Evolutionary conservation across 108 stramenopile genomes (phyloP), one percentile per base, ranked within the genome.

Genomic region (Mediolabrus comicus): DNA sequence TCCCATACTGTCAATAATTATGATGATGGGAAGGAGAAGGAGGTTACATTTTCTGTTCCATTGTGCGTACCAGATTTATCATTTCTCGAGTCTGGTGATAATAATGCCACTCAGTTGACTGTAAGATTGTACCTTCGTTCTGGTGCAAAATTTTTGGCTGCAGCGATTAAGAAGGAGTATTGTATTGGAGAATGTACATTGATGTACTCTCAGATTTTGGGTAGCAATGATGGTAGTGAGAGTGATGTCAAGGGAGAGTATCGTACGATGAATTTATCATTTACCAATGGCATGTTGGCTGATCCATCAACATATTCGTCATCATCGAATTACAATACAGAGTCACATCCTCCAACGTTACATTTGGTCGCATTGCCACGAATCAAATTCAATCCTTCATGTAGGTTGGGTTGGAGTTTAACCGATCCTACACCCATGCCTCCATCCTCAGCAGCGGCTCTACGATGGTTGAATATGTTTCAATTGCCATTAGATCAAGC

Each of bases 401-500:
- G 78, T 38, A 77, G 73, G 4, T 56, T 79, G 11, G 87, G 89
- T 11, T 95, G 89, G 91, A 87, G 82, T 63, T 63, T 95, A 36
- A 76, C 89, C 17, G 94, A 95, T 83, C 87, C 91, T 1, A 71
- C 79, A 59, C 72, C 19, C 49, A 52, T 35, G 10, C 24, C 17
- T 17, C 11, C 16, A 12, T 26, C 26, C 67, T 69, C 6, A 59
- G 67, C 34, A 10, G 52, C 33, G 24, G 39, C 72, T 24, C 30
- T 19, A 57, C 55, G n/a, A n/a, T 79, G 71, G 70, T 55, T 61
- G 53, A 52, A 53, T 16, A 73, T 91, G 62, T 87, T 79, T 72
- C 53, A 86, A 69, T 65, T 86, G 13, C 90, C 94, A 16, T 62
- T 95, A 41, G 94, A 95, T 67, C 84, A 89, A 32, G 74, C 77